A percentile compares a stretch with the other conserved stretches of the same genome.
Conservation (phyloP, 441 rosid species). For the Iberis amara region DNA sequence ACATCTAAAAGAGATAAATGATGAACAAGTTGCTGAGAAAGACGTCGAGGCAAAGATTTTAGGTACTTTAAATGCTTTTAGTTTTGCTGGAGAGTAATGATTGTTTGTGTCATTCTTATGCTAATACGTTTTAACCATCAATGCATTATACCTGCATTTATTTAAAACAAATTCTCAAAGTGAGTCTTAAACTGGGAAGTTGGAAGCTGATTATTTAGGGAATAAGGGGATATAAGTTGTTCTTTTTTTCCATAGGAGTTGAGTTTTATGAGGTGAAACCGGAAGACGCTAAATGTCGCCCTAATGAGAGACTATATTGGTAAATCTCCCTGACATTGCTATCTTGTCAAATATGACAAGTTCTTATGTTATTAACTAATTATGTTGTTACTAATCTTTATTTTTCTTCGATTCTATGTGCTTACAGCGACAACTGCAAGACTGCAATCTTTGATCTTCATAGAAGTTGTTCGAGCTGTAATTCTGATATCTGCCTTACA, state of each 20-base stretch:
- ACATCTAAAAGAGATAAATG: constrained; percentile 24
- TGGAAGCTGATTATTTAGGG: background rate
- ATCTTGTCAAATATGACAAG: background rate
- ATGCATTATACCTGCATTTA: background rate
- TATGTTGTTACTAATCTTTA: constrained; percentile 3
- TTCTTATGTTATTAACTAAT: background rate
- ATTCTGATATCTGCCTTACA: constrained; percentile 59
- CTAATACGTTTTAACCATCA: background rate
- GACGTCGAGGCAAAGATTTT: constrained; percentile 21
- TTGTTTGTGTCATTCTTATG: constrained; percentile 1
- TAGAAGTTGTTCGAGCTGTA: constrained; percentile 60
- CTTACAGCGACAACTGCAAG: constrained; percentile 61
- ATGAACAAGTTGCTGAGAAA: constrained; percentile 24
- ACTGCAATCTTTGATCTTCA: constrained; percentile 68
- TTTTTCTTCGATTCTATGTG: background rate
- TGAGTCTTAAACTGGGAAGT: background rate
- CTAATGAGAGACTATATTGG: constrained; percentile 28
- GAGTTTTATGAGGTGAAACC: constrained; percentile 18
- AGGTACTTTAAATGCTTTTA: constrained; percentile 18
- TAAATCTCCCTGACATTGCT: constrained; percentile 4
- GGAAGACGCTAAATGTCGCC: background rate
- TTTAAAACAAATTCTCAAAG: background rate
- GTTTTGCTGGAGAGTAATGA: background rate
- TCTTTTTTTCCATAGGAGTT: constrained; percentile 11
- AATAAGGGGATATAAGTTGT: background rate